Evolutionary conservation across 2,329 filamentous ascomycete species (phyloP).

Genomic region (Alternaria tenuissima): DNA sequence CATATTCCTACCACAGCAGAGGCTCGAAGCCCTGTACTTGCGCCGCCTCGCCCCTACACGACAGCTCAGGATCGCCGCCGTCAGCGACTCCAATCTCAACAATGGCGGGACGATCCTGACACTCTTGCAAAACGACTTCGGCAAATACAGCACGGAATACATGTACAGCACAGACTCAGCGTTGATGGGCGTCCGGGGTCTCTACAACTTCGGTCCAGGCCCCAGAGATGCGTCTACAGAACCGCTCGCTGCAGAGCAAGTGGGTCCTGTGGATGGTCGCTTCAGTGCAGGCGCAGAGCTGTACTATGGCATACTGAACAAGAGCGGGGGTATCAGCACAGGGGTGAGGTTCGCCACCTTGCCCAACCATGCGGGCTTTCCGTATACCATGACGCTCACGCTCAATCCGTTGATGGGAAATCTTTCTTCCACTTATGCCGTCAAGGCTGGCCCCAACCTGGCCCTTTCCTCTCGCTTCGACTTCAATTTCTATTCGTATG

Average conservation of each 20-base stretch:
- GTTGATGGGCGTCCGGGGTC: constrained; percentile 82
- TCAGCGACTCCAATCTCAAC: constrained; percentile 74
- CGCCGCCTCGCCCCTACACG: constrained; percentile 78
- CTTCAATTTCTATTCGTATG: constrained; percentile 98
- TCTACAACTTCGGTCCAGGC: constrained; percentile 93
- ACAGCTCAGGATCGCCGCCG: constrained; percentile 81
- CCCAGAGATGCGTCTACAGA: constrained; percentile 52
- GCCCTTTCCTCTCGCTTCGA: constrained; percentile 90
- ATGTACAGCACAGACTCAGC: constrained; percentile 93
- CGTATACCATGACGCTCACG: constrained; percentile 91
- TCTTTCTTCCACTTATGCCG: constrained; percentile 88
- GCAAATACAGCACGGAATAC: constrained; percentile 88
- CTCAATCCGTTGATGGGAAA: constrained; percentile 95
- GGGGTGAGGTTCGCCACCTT: constrained; percentile 90
- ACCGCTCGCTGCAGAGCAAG: constrained; percentile 32
- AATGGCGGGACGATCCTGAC: constrained; percentile 80
- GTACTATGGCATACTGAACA: constrained; percentile 95
- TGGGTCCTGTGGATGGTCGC: constrained; percentile 74
- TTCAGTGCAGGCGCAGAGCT: constrained; percentile 92
- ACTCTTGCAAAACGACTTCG: constrained; percentile 80
- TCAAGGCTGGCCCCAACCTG: constrained; percentile 82
- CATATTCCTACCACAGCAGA: constrained; percentile 82
- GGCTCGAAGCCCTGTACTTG: constrained; percentile 85
- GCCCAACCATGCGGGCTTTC: constrained; percentile 80
- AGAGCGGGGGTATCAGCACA: constrained; percentile 88